A percentile compares a stretch with the other conserved stretches of the same genome.
Conservation (phyloP, 345 rosid genomes). For the Carallia pectinifolia region DNA sequence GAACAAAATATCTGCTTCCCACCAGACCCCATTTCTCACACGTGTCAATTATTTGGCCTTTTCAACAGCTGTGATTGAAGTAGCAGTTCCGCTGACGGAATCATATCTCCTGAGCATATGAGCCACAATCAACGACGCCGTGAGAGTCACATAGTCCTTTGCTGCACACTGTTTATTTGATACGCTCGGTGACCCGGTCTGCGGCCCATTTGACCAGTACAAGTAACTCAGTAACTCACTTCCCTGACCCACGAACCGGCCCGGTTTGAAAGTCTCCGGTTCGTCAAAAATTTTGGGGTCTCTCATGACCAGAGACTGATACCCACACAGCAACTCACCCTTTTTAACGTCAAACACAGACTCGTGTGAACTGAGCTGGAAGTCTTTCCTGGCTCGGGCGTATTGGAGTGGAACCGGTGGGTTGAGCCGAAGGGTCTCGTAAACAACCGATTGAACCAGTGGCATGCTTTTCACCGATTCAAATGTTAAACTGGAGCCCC, state of each 20-base stretch:
- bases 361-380: conserved; percentile 61
- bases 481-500: conserved; percentile 42
- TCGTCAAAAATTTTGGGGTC: conserved; percentile 61
- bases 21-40: background rate
- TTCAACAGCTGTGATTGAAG: conserved; percentile 51
- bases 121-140: conserved; percentile 58
- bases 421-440: conserved; percentile 62
- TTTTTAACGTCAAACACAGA: conserved; percentile 54
- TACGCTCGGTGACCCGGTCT: conserved; percentile 56
- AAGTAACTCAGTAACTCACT: conserved; percentile 47
- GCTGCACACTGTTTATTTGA: conserved; percentile 82
- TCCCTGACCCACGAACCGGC: conserved; percentile 59
- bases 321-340: conserved; percentile 87
- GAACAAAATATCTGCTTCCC: background rate
- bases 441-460: conserved; percentile 72
- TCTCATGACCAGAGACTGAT: conserved; percentile 63
- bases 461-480: conserved; percentile 61
- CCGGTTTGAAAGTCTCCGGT: conserved; percentile 65
- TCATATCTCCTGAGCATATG: conserved; percentile 61
- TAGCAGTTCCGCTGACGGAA: conserved; percentile 39
- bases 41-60: conserved; percentile 32
- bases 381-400: conserved; percentile 80
- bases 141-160: conserved; percentile 61
- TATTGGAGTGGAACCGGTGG: conserved; percentile 76
- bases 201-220: conserved; percentile 89